These are phyloP conservation scores for Colletotrichum falcatum DNA, from an alignment of 2,329 filamentous ascomycete species.

Conservation along the genomic window DNA sequence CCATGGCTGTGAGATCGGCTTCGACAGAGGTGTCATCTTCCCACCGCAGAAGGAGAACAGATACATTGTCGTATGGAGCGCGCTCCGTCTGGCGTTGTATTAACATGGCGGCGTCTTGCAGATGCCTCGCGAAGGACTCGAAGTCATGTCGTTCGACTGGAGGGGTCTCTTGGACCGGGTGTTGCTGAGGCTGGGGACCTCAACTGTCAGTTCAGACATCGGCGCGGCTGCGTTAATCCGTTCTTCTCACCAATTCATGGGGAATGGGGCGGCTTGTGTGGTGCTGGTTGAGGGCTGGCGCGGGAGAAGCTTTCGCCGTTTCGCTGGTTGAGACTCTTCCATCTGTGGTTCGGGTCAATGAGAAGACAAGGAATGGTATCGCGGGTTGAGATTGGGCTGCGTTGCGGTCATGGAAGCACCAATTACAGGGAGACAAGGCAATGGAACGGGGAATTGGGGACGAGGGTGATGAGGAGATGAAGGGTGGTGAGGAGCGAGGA, in stretches of 20 bases:
- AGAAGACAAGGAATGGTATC: conserved; percentile 6
- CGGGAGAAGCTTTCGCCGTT: conserved; percentile 42
- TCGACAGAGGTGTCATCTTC: conserved; percentile 69
- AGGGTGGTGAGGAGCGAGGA: conserved; percentile 5
- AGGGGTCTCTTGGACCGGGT: conserved; percentile 56
- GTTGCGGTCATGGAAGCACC: conserved; percentile 16
- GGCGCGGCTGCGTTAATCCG: conserved; percentile 34
- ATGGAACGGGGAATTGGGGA: conserved; percentile 3
- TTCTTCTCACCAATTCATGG: conserved; percentile 39
- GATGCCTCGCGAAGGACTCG: conserved; percentile 74
- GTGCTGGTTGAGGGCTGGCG: conserved; percentile 26
- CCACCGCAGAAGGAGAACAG: conserved; percentile 72
- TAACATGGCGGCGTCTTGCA: conserved; percentile 76
- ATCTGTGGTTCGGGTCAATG: conserved; percentile 37
- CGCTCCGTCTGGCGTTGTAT: conserved; percentile 73
- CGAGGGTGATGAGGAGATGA: conserved; percentile 3
- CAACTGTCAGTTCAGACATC: conserved; percentile 35
- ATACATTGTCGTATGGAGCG: conserved; percentile 68
- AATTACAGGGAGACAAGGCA: not conserved
- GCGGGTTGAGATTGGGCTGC: not conserved
- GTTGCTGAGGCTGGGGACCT: conserved; percentile 48
- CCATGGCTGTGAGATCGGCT: conserved; percentile 65
- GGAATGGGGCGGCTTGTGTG: conserved; percentile 36
- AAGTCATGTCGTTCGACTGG: conserved; percentile 69
- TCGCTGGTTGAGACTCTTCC: conserved; percentile 42